Percentiles rank a stretch among this genome's conserved stretches.
These are phyloP conservation scores for Ploettnerulaceae sp. DNA, from an alignment of 2,329 filamentous ascomycete genomes.

Conservation along the genomic window DNA sequence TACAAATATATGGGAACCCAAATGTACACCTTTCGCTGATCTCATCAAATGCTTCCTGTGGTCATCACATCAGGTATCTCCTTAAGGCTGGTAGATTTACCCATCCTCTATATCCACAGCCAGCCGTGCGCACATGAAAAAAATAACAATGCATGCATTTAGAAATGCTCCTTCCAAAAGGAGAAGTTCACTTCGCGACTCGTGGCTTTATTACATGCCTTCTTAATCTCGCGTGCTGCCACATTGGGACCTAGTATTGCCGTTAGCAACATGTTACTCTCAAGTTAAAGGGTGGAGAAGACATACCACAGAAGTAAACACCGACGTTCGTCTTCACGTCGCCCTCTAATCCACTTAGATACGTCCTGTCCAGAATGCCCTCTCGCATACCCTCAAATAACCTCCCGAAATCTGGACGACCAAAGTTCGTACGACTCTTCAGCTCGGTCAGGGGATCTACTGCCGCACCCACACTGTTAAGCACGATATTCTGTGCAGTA, in stretches of 20 bases:
- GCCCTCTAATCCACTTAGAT: conserved; percentile 75
- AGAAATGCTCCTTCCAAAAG: conserved; percentile 98
- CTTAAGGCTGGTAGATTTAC: too few species aligned
- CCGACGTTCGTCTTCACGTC: conserved; percentile 79
- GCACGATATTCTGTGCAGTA: conserved; percentile 91
- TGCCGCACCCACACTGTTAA: conserved; percentile 86
- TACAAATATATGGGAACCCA: conserved; percentile 8
- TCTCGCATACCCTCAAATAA: conserved; percentile 82
- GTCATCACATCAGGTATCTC: neutral
- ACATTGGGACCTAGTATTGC: conserved; percentile 30
- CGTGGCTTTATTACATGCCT: conserved; percentile 69
- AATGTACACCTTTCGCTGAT: conserved; percentile 12
- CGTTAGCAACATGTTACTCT: conserved; percentile 12
- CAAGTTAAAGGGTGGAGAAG: neutral
- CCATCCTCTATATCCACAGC: too few species aligned
- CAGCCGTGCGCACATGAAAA: too few species aligned
- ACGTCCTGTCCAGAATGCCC: conserved; percentile 79
- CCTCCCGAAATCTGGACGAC: conserved; percentile 80
- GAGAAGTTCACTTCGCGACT: conserved; percentile 82
- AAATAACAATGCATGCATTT: too few species aligned
- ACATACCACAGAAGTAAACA: conserved; percentile 94
- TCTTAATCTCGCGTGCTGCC: conserved; percentile 76
- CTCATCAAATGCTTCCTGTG: conserved; percentile 15
- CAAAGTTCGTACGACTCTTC: conserved; percentile 86
- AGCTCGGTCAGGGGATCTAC: conserved; percentile 91